Base-by-base conservation (phyloP, 1,284 basidiomycete genomes). In the Vanrija sp. region DNA sequence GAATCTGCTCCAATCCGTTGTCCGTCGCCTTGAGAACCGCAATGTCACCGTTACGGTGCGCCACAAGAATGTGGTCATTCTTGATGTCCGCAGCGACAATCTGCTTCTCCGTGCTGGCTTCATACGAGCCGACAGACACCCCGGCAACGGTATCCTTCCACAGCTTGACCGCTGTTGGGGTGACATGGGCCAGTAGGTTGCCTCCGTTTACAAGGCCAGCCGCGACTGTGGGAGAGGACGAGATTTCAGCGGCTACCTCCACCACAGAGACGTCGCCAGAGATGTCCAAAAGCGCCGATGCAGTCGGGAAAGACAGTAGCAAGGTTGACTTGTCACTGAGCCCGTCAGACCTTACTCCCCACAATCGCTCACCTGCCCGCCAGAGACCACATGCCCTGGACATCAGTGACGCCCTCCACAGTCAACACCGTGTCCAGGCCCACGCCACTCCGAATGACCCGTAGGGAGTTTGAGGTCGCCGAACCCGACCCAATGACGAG, bases 401-500 rank as follows among this genome's bases (percentile, higher is more conserved):
- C 79, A 49, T 83, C 79, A 0, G 78, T 68, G 26, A 91, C 62
- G 0, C 86, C 88, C 21, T 85, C 81, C 6, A 91, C 66, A 23
- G 74, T 73, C 0, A 86, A 83, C 6, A 84, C 64, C 62, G 88
- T 86, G 51, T 85, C 81, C 65, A 95, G 85, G 53, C 91, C 88
- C 1, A 91, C 91, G 3, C 94, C 94, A 59, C 86, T 91, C 55
- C 90, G 81, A 9, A 98, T 83, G 25, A 94, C 76, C 39, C 90
- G 85, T 9, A 98, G 70, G 10, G 87, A 87, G 7, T 94, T 93
- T 0, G 85, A 83, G 58, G 85, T 91, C 18, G 83, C 82, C 0
- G 86, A 87, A 2, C 95, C 95, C 3, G 92, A 95, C 61, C 91
- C 92, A 0, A 92, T 89, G 3, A 98, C 84, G 46, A 97, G 83